These are phyloP conservation scores for Fusarium lyarnte DNA, from an alignment of 2,329 filamentous ascomycete genomes.

Conservation along the genomic window DNA sequence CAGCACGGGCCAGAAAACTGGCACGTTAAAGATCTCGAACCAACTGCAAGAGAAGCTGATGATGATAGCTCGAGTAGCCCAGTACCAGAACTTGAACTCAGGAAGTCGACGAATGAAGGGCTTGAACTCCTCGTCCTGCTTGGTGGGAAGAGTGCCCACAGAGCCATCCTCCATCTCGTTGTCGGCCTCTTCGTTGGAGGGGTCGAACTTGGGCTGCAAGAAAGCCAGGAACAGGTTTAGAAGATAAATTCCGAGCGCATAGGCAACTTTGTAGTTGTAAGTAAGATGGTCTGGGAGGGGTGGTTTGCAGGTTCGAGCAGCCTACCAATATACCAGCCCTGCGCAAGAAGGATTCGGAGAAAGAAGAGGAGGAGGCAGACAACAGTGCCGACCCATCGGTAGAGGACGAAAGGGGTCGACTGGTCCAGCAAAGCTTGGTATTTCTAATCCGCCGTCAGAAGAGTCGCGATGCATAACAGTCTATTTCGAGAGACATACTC, in stretches of 20 bases:
- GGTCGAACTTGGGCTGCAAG: slow-evolving; percentile 98
- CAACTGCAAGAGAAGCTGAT: slow-evolving; percentile 90
- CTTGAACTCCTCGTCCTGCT: slow-evolving; percentile 96
- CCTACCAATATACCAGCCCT: slow-evolving; percentile 98
- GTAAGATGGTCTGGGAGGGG: neutral
- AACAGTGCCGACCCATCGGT: slow-evolving; percentile 90
- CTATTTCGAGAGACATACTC: slow-evolving; percentile 62
- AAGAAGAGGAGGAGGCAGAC: slow-evolving; percentile 83
- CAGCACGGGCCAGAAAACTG: slow-evolving; percentile 98
- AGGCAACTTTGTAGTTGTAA: slow-evolving; percentile 74
- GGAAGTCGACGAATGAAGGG: slow-evolving; percentile 96
- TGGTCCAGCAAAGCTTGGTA: slow-evolving; percentile 96
- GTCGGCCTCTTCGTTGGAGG: slow-evolving; percentile 88
- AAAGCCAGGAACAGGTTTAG: slow-evolving; percentile 99
- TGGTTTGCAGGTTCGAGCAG: slow-evolving; percentile 38
- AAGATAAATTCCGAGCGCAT: slow-evolving; percentile 97
- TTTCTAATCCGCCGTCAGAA: slow-evolving; percentile 64
- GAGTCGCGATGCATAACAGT: neutral
- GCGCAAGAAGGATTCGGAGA: slow-evolving; percentile 86
- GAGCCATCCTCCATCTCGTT: slow-evolving; percentile 96
- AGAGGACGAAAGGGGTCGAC: slow-evolving; percentile 87
- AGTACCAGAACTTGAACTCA: slow-evolving; percentile 99
- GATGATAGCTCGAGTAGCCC: slow-evolving; percentile 84
- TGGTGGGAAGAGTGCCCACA: slow-evolving; percentile 84
- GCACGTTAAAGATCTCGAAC: slow-evolving; percentile 94